phyloP scores from a whole-genome alignment of 163 green algal species.

The Scenedesmus sp. region DNA sequence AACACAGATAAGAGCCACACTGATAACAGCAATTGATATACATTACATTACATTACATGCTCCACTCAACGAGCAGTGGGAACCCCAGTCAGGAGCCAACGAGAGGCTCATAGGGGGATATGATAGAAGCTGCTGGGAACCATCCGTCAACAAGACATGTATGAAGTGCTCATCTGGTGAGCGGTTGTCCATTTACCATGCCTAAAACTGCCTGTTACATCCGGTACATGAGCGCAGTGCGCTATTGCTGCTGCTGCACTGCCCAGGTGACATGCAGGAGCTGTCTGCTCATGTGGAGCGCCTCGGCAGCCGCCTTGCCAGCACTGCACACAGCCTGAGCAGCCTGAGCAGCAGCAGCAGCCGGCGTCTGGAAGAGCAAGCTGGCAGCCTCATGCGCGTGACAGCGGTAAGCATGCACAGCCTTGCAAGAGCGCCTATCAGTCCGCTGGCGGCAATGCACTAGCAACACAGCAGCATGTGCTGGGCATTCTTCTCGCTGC shows the following conservation, averaged over 20 bases:
- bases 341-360: slow-evolving; percentile 17
- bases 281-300: not conserved
- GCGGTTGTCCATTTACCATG: no score
- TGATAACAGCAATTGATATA: no score
- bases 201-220: not conserved
- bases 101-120: no score
- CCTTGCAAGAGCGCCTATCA: not conserved
- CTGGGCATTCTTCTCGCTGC: not conserved
- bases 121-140: no score
- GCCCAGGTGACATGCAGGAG: slow-evolving; percentile 9
- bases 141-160: no score
- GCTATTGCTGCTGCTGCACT: not conserved
- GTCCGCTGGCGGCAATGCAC: no score
- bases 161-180: no score
- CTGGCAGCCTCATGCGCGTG: not conserved
- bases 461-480: not conserved
- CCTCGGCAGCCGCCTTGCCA: not conserved
- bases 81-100: no score
- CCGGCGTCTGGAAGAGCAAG: slow-evolving; percentile 19
- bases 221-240: not conserved
- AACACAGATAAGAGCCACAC: no score
- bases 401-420: not conserved
- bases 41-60: no score
- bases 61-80: no score
- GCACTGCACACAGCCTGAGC: not conserved